Conservation (phyloP, 352 stramenopile species). For the Phytophthora megakarya region DNA sequence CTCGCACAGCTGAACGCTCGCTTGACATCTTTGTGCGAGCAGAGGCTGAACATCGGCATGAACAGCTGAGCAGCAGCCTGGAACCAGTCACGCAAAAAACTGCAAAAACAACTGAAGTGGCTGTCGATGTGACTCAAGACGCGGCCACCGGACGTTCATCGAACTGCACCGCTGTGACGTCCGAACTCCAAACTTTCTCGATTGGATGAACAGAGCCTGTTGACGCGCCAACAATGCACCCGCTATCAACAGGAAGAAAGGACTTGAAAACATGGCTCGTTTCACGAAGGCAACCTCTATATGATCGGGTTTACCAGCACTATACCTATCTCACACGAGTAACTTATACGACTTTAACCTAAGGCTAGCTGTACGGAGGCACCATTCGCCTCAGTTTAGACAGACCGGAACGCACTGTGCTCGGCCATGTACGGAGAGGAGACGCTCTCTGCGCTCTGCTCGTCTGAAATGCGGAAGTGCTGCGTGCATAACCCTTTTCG, state of each 20-base stretch:
- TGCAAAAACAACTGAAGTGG: not conserved
- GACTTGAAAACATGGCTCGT: not conserved
- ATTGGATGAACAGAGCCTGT: not conserved
- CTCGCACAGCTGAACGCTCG: not conserved
- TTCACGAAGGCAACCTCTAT: constrained; percentile 18
- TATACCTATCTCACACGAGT: constrained; percentile 33
- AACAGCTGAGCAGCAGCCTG: constrained; percentile 5
- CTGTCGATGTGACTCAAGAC: too few relatives aligned
- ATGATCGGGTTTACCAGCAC: constrained; percentile 21
- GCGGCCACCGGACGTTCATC: not conserved
- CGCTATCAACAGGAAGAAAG: constrained; percentile 9
- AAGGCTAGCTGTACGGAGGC: constrained; percentile 27
- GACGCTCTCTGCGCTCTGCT: constrained; percentile 27
- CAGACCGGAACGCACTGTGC: constrained; percentile 28
- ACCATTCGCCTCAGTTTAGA: constrained; percentile 19
- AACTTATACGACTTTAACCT: constrained; percentile 39
- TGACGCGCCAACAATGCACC: not conserved
- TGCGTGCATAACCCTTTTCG: constrained; percentile 84
- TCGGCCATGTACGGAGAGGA: constrained; percentile 25
- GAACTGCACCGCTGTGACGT: not conserved
- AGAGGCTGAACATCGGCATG: constrained; percentile 2
- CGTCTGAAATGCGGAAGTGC: constrained; percentile 69
- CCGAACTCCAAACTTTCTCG: constrained; percentile 17
- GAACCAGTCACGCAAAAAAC: constrained; percentile 14
- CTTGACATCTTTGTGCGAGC: constrained; percentile 1